Conservation (phyloP, 768 basidiomycete genomes). For the Crepidotus variabilis region DNA sequence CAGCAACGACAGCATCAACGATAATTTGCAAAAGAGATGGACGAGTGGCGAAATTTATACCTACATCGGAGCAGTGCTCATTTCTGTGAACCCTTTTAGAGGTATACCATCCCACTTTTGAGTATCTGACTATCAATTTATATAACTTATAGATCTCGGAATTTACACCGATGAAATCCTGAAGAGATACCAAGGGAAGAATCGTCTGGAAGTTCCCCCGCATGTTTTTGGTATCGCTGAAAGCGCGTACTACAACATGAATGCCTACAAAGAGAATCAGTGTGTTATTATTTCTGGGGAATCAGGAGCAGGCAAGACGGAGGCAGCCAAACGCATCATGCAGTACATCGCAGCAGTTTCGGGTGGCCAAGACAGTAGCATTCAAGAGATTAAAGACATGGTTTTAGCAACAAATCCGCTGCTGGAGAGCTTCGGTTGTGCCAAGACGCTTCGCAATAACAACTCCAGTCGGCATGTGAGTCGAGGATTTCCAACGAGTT, state of each 20-base stretch:
- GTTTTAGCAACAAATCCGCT: conserved; percentile 97
- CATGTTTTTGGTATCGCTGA: conserved; percentile 99
- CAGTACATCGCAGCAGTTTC: conserved; percentile 98
- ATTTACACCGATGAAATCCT: conserved; percentile 94
- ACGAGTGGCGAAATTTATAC: conserved; percentile 96
- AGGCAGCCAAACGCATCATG: conserved; percentile 99
- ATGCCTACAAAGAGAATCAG: conserved; percentile 98
- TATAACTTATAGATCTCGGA: conserved; percentile 69
- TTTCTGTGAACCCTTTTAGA: conserved; percentile 99
- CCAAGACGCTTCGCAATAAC: conserved; percentile 97
- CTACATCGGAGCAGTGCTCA: conserved; percentile 96
- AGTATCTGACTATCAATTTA: not conserved
- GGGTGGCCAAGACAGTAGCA: conserved; percentile 82
- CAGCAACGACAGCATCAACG: conserved; percentile 96
- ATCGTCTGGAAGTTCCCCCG: conserved; percentile 94
- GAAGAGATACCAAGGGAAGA: conserved; percentile 89
- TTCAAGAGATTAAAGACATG: conserved; percentile 99
- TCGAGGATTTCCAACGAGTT: conserved; percentile 8
- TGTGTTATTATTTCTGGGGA: conserved; percentile 99
- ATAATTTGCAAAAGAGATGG: conserved; percentile 97
- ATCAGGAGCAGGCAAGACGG: conserved; percentile 98
- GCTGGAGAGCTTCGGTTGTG: conserved; percentile 97
- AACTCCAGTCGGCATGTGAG: conserved; percentile 97
- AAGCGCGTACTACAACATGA: conserved; percentile 98
- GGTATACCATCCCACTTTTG: conserved; percentile 37